Percentiles rank a stretch among this genome's conserved stretches.
Conservation (phyloP, 495 filamentous ascomycete genomes). For the Penicillium herquei region DNA sequence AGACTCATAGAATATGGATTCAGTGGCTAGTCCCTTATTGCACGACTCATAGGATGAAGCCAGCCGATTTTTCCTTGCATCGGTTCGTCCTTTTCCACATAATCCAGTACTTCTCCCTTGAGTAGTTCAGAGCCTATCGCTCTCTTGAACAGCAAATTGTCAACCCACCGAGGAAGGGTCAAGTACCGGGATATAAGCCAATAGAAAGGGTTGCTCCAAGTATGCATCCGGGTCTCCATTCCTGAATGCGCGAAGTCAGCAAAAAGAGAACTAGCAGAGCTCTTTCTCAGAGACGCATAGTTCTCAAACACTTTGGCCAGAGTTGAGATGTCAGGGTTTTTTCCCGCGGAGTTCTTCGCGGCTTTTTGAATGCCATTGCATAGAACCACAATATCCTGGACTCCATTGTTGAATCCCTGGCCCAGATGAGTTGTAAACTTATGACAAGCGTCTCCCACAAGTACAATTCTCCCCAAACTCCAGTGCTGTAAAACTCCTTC, state of each 20-base stretch:
- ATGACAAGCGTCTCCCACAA: slow-evolving; percentile 27
- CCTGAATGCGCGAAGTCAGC: slow-evolving; percentile 16
- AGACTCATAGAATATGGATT: too few species aligned
- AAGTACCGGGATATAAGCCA: slow-evolving; percentile 18
- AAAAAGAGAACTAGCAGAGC: slow-evolving; percentile 8
- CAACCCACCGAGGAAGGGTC: background rate
- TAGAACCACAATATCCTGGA: slow-evolving; percentile 35
- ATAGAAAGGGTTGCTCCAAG: slow-evolving; percentile 15
- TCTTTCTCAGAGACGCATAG: slow-evolving; percentile 13
- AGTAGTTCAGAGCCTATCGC: background rate
- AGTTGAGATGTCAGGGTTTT: background rate
- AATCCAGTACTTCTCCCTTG: background rate
- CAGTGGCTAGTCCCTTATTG: too few species aligned
- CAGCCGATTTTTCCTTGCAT: background rate
- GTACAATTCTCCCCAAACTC: slow-evolving; percentile 23
- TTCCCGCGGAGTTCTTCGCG: background rate
- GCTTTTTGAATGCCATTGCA: slow-evolving; percentile 27
- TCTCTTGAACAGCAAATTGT: background rate
- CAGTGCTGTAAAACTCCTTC: slow-evolving; percentile 26
- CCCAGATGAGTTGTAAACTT: slow-evolving; percentile 27
- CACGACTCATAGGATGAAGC: background rate
- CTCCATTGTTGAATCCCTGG: slow-evolving; percentile 32
- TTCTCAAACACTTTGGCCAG: slow-evolving; percentile 13
- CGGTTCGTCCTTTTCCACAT: background rate
- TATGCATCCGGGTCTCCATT: slow-evolving; percentile 22